Conservation (phyloP, 2,329 filamentous ascomycete species). For the Cercospora sojina region DNA sequence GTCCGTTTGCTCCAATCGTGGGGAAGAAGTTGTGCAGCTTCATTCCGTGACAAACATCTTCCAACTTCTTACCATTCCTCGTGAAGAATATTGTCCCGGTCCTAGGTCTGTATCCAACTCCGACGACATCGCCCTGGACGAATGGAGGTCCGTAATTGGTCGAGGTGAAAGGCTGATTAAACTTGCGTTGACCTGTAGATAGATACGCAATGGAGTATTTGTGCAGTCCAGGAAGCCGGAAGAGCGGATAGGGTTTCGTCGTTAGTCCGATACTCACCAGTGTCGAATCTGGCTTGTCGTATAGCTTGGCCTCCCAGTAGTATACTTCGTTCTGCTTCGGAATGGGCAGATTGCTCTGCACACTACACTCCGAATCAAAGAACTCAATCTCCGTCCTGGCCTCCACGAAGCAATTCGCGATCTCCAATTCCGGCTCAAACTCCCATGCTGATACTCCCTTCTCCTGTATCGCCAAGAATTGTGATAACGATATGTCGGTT, state of each 20-base stretch:
- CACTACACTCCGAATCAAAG: conserved; percentile 95
- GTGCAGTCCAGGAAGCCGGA: conserved; percentile 89
- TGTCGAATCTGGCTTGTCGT: conserved; percentile 90
- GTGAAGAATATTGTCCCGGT: conserved; percentile 98
- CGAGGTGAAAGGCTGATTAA: conserved; percentile 85
- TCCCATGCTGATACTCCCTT: conserved; percentile 99
- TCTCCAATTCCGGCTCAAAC: conserved; percentile 97
- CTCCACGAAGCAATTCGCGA: conserved; percentile 98
- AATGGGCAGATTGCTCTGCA: conserved; percentile 93
- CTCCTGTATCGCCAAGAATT: conserved; percentile 97
- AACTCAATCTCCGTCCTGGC: conserved; percentile 96
- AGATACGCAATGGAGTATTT: conserved; percentile 90
- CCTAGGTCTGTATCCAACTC: conserved; percentile 89
- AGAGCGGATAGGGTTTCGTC: conserved; percentile 95
- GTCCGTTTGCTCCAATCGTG: conserved; percentile 92
- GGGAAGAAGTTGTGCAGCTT: conserved; percentile 98
- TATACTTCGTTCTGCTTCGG: conserved; percentile 99
- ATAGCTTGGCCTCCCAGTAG: conserved; percentile 99
- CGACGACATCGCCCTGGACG: conserved; percentile 92
- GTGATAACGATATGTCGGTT: conserved; percentile 95
- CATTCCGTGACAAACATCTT: conserved; percentile 88
- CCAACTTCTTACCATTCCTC: conserved; percentile 93
- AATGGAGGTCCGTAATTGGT: conserved; percentile 79
- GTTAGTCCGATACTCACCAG: conserved; percentile 88
- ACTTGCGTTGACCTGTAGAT: conserved; percentile 80